Evolutionary conservation across 2,329 filamentous ascomycete species (phyloP).

Genomic region (Alternaria incomplexa): DNA sequence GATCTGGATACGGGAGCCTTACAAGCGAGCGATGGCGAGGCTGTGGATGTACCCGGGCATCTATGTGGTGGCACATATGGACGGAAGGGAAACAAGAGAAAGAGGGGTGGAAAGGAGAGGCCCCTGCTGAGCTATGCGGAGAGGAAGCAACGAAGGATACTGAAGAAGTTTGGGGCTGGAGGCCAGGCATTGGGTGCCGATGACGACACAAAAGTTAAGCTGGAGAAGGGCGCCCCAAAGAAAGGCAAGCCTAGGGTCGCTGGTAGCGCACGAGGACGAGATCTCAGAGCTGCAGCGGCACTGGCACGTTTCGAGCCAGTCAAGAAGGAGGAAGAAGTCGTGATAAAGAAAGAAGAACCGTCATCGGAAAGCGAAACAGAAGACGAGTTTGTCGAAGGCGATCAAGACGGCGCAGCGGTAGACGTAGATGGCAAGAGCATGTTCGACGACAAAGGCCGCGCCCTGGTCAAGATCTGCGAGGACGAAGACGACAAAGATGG

Average conservation of each 20-base stretch:
- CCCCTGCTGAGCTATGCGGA: slow-evolving; percentile 70
- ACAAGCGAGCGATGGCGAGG: slow-evolving; percentile 31
- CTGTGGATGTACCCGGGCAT: slow-evolving; percentile 58
- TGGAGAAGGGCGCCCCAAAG: slow-evolving; percentile 69
- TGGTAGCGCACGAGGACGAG: slow-evolving; percentile 73
- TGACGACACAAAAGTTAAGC: slow-evolving; percentile 66
- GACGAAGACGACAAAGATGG: slow-evolving; percentile 62
- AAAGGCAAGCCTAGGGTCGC: slow-evolving; percentile 75
- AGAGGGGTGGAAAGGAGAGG: slow-evolving; percentile 49
- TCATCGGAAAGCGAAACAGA: slow-evolving; percentile 45
- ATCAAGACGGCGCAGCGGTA: slow-evolving; percentile 58
- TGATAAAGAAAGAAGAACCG: slow-evolving; percentile 44
- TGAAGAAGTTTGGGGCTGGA: slow-evolving; percentile 77
- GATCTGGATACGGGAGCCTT: slow-evolving; percentile 58
- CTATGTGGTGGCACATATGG: slow-evolving; percentile 82
- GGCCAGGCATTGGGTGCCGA: slow-evolving; percentile 74
- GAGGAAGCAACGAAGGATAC: slow-evolving; percentile 72
- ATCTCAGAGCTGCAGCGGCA: slow-evolving; percentile 77
- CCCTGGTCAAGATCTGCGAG: slow-evolving; percentile 76
- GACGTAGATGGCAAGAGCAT: slow-evolving; percentile 71
- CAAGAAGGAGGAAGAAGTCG: slow-evolving; percentile 54
- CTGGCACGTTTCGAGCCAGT: slow-evolving; percentile 70
- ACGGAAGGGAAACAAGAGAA: slow-evolving; percentile 61
- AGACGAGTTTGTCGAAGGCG: slow-evolving; percentile 43
- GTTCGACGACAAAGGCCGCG: slow-evolving; percentile 67